phyloP scores from a whole-genome alignment of 495 filamentous ascomycete species.

The Daldinia decipiens region DNA sequence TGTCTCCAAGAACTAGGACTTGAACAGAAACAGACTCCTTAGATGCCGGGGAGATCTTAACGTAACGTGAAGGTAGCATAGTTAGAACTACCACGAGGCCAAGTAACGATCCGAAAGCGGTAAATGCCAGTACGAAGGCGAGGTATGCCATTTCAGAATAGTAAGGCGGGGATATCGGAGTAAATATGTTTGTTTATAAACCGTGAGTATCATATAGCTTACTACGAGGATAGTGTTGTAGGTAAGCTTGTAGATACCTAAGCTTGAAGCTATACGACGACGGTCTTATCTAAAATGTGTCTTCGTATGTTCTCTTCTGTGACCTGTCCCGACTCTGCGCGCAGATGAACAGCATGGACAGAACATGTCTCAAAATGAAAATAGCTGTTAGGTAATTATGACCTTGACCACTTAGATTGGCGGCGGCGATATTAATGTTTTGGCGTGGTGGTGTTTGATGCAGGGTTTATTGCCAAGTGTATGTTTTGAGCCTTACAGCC shows the following conservation, averaged over 20 bases:
- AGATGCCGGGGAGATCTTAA: constrained; percentile 41
- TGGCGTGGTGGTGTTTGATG: constrained; percentile 21
- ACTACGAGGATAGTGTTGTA: neutral
- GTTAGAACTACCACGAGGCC: constrained; percentile 27
- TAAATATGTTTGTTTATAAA: neutral
- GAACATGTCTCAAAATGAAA: neutral
- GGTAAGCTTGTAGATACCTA: neutral
- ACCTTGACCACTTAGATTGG: neutral
- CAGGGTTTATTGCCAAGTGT: constrained; percentile 25
- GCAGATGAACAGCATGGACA: neutral
- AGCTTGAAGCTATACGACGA: neutral
- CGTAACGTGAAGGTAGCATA: constrained; percentile 43
- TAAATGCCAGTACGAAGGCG: constrained; percentile 39
- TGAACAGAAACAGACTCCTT: constrained; percentile 65
- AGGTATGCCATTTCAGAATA: constrained; percentile 43
- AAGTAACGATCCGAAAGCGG: constrained; percentile 35
- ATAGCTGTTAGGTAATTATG: constrained; percentile 13
- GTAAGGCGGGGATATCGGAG: constrained; percentile 23
- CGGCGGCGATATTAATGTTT: neutral
- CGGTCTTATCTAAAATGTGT: neutral
- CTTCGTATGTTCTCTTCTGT: neutral
- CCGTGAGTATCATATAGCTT: constrained; percentile 5
- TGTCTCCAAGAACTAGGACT: constrained; percentile 96
- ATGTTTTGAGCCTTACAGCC: constrained; percentile 12
- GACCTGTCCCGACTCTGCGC: neutral